phyloP scores from a whole-genome alignment of 202 grass and related monocot species.

The Dendrocalamus latiflorus region DNA sequence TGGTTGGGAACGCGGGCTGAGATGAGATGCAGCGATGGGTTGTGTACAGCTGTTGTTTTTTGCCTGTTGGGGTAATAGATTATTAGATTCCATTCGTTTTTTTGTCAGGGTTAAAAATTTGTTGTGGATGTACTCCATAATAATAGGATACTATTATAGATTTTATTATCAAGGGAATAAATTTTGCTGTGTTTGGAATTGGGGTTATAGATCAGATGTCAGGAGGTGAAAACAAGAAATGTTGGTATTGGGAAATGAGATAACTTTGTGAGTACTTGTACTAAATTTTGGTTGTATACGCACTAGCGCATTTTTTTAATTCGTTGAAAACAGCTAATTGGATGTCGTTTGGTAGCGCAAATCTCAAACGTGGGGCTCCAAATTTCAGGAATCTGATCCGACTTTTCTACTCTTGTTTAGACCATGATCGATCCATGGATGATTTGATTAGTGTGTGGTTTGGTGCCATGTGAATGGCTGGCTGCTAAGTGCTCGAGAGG shows the following conservation, averaged over 20 bases:
- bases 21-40: constrained; percentile 1
- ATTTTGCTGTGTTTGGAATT: neutral
- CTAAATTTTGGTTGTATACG: neutral
- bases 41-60: constrained; percentile 45
- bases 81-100: constrained; percentile 28
- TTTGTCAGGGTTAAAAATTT: neutral
- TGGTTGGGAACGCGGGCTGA: neutral
- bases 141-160: neutral
- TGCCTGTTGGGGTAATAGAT: neutral
- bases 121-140: neutral
- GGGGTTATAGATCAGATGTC: neutral
- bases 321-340: neutral
- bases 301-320: neutral
- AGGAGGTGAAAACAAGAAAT: neutral
- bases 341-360: constrained; percentile 25
- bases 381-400: constrained; percentile 30
- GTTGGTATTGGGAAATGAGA: neutral
- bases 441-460: constrained; percentile 13
- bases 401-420: constrained; percentile 15
- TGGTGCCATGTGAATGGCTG: constrained; percentile 30
- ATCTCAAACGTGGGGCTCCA: constrained; percentile 20
- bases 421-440: neutral
- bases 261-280: neutral
- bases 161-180: neutral
- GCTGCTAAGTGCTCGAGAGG: constrained; percentile 14